Conservation (phyloP, 371 early-diverging fungal species). For the Mucor indicus region DNA sequence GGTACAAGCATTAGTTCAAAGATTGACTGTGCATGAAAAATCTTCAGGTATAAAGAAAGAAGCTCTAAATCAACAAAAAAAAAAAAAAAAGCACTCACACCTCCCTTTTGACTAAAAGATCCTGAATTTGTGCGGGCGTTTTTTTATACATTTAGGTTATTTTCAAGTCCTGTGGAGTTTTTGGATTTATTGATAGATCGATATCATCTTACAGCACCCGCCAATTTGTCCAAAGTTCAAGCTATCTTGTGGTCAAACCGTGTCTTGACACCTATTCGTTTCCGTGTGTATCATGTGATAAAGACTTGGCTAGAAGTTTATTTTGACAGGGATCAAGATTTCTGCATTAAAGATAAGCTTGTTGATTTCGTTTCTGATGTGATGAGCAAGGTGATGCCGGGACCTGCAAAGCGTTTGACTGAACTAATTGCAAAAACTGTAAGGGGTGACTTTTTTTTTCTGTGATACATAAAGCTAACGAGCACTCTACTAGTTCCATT, state of each 20-base stretch:
- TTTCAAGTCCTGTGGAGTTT: constrained; percentile 70
- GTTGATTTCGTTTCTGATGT: constrained; percentile 24
- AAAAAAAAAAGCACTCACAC: neutral
- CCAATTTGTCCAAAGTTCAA: constrained; percentile 60
- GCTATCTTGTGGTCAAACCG: constrained; percentile 75
- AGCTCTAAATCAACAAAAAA: neutral
- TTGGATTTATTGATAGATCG: constrained; percentile 67
- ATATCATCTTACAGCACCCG: too few relatives aligned
- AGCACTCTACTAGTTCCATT: neutral
- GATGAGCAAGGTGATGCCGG: constrained; percentile 38
- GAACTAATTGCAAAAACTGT: constrained; percentile 36
- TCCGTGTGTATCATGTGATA: constrained; percentile 86
- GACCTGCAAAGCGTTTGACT: constrained; percentile 40
- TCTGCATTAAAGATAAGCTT: constrained; percentile 18
- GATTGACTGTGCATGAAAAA: constrained; percentile 83
- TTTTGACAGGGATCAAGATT: constrained; percentile 67
- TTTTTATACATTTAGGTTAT: constrained; percentile 88
- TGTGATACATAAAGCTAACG: too few relatives aligned
- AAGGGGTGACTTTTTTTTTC: too few relatives aligned
- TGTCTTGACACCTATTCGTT: constrained; percentile 79
- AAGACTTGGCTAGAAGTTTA: constrained; percentile 90
- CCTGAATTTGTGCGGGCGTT: constrained; percentile 78
- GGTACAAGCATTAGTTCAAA: constrained; percentile 76
- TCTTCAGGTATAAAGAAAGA: constrained; percentile 32
- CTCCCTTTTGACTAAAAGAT: constrained; percentile 52